phyloP scores from a whole-genome alignment of 2,329 filamentous ascomycete genomes.

The Colletotrichum gloeosporioides region DNA sequence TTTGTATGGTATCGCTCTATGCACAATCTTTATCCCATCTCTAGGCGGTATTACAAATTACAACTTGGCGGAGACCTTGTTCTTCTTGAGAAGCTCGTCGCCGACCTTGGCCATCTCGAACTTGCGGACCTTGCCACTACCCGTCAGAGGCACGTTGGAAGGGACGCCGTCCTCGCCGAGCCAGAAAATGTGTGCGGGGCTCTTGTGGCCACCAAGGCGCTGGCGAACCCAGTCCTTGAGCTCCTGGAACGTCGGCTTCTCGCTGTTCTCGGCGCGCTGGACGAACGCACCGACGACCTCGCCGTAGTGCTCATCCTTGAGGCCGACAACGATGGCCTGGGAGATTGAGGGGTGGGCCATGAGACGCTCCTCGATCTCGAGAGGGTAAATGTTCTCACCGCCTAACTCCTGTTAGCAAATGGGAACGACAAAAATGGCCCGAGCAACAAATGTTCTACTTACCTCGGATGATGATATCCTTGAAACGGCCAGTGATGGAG shows the following conservation, averaged over 20 bases:
- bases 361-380: slow-evolving; percentile 79
- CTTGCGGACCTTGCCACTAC: slow-evolving; percentile 75
- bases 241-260: slow-evolving; percentile 54
- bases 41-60: slow-evolving; percentile 28
- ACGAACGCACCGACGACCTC: slow-evolving; percentile 76
- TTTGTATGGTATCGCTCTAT: slow-evolving; percentile 4
- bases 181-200: slow-evolving; percentile 78
- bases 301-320: slow-evolving; percentile 74
- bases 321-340: slow-evolving; percentile 72
- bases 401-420: slow-evolving; percentile 43
- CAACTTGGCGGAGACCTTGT: slow-evolving; percentile 47
- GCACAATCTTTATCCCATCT: neutral
- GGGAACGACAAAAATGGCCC: neutral
- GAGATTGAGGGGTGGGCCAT: slow-evolving; percentile 65
- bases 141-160: slow-evolving; percentile 65
- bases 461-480: slow-evolving; percentile 81
- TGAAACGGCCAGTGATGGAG: slow-evolving; percentile 76
- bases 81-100: slow-evolving; percentile 58
- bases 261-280: slow-evolving; percentile 37
- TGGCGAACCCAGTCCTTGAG: slow-evolving; percentile 68
- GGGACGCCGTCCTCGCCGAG: slow-evolving; percentile 68
- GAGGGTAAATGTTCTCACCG: slow-evolving; percentile 76
- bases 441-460: slow-evolving; percentile 18
- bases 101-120: slow-evolving; percentile 65
- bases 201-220: slow-evolving; percentile 70